phyloP scores from a whole-genome alignment of 139 green algal species.

The Chlamydomonas sp. region DNA sequence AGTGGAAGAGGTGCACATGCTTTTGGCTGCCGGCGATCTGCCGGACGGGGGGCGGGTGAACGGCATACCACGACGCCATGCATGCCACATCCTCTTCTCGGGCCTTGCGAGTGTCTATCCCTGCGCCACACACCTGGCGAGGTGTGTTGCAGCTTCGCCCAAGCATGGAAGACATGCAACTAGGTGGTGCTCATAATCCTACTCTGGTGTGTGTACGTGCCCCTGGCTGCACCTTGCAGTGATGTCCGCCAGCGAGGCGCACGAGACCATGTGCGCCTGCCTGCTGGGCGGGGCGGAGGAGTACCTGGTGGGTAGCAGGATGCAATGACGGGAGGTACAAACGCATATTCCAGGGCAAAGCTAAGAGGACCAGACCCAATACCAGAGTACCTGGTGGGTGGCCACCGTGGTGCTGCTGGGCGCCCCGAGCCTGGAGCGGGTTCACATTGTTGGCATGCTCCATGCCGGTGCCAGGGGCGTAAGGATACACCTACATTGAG shows the following conservation, averaged over 20 bases:
- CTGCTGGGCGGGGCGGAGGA: slow-evolving; percentile 89
- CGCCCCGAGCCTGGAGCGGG: no score
- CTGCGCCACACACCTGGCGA: background rate
- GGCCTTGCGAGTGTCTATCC: background rate
- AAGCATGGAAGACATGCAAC: background rate
- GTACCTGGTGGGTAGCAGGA: slow-evolving; percentile 65
- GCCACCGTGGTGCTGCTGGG: no score
- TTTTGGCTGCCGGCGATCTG: no score
- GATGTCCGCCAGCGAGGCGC: slow-evolving; percentile 89
- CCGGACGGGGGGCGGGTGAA: no score
- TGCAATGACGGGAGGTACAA: no score
- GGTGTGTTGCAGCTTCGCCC: background rate
- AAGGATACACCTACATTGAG: no score
- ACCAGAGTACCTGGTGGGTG: slow-evolving; percentile 73
- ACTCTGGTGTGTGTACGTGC: background rate
- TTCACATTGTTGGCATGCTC: no score
- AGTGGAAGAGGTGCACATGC: no score
- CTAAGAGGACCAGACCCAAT: background rate
- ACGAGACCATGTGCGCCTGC: slow-evolving; percentile 85
- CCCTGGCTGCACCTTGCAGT: slow-evolving; percentile 55
- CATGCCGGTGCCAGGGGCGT: no score
- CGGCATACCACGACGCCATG: no score
- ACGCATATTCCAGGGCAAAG: no score
- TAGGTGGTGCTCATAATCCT: background rate
- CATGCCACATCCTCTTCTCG: no score